phyloP scores from a whole-genome alignment of 2,329 filamentous ascomycete species.

The Apiospora kogelbergensis region DNA sequence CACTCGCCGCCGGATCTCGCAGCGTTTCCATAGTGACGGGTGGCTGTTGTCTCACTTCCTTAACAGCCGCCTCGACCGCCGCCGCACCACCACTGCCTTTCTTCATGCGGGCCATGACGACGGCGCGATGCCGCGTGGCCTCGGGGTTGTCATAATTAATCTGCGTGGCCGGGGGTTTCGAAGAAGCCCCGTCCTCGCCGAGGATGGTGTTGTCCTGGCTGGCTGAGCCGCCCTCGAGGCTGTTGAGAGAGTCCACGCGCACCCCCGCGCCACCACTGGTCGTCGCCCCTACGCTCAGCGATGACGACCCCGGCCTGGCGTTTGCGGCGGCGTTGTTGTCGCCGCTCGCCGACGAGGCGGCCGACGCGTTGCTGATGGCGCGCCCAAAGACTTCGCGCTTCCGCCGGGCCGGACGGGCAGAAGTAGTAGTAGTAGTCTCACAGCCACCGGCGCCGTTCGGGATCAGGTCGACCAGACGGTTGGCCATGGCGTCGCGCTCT shows the following conservation, averaged over 20 bases:
- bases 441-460: conserved; percentile 13
- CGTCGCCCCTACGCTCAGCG: conserved; percentile 7
- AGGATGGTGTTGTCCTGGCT: conserved; percentile 10
- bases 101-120: conserved; percentile 25
- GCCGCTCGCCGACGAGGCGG: conserved; percentile 44
- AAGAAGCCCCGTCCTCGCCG: conserved; percentile 7
- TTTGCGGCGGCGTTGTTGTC: conserved; percentile 4
- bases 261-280: conserved; percentile 16
- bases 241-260: conserved; percentile 18
- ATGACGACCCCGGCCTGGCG: not conserved
- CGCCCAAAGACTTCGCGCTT: conserved; percentile 56
- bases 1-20: not conserved
- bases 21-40: not conserved
- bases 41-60: not conserved
- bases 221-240: conserved; percentile 18
- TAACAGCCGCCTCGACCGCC: not conserved
- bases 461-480: conserved; percentile 26
- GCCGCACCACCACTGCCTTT: not conserved
- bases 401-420: conserved; percentile 27
- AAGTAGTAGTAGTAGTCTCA: conserved; percentile 17
- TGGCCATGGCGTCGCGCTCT: conserved; percentile 22
- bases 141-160: conserved; percentile 54
- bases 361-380: conserved; percentile 58
- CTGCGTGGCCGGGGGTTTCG: conserved; percentile 48
- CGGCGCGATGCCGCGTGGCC: conserved; percentile 36